A percentile compares a stretch with the other conserved stretches of the same genome.
These are phyloP conservation scores for Phaeosphaeria sp. DNA, from an alignment of 2,329 filamentous ascomycete genomes.

Conservation along the genomic window DNA sequence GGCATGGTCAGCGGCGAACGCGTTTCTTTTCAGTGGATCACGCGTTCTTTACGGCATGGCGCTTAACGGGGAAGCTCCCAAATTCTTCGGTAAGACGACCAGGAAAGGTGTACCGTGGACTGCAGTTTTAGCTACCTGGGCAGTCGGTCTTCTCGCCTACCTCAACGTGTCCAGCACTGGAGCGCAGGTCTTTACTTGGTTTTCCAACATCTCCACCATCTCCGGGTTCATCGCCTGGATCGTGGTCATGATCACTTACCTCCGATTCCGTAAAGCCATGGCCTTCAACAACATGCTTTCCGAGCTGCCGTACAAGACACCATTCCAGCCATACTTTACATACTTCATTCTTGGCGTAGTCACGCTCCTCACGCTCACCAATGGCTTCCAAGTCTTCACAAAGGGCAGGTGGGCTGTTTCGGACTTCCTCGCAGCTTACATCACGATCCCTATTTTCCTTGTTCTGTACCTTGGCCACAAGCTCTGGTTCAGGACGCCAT, in stretches of 20 bases:
- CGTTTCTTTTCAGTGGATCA: constrained; percentile 65
- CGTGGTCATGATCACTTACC: constrained; percentile 63
- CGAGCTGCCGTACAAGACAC: constrained; percentile 58
- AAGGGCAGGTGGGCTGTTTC: constrained; percentile 50
- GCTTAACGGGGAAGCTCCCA: constrained; percentile 60
- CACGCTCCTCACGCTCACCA: constrained; percentile 40
- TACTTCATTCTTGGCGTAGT: constrained; percentile 64
- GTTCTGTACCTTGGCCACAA: constrained; percentile 46
- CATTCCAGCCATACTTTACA: constrained; percentile 62
- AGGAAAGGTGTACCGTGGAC: constrained; percentile 52
- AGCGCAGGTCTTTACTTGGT: constrained; percentile 68
- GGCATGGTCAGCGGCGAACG: constrained; percentile 74
- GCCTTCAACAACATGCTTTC: constrained; percentile 64
- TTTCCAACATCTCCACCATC: constrained; percentile 71
- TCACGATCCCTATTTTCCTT: constrained; percentile 50
- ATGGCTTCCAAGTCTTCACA: constrained; percentile 62
- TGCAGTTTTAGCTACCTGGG: constrained; percentile 47
- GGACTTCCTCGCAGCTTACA: constrained; percentile 62
- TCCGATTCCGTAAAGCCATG: constrained; percentile 62
- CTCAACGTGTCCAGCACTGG: constrained; percentile 57
- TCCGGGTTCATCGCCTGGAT: constrained; percentile 64
- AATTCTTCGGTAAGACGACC: constrained; percentile 56
- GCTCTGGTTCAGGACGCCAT: constrained; percentile 35
- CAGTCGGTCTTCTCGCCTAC: constrained; percentile 57
- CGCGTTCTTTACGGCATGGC: constrained; percentile 59